A percentile compares a stretch with the other conserved stretches of the same genome.
Conservation (phyloP, 305 asterid genomes). For the Rubia tinctorum region DNA sequence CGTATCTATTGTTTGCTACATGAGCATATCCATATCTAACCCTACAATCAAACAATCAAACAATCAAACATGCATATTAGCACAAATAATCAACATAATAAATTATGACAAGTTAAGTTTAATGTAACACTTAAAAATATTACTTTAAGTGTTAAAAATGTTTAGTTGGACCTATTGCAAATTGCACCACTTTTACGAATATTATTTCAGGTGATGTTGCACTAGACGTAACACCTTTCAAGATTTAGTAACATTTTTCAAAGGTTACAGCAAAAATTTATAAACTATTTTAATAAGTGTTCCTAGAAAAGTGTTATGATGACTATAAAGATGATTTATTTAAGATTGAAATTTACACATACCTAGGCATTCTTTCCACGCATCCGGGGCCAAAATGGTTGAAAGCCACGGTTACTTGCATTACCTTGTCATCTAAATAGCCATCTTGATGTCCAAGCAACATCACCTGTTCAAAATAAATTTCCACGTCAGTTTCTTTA, state of each 20-base stretch:
- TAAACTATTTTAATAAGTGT: no score
- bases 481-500: no score
- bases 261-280: no score
- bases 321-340: no score
- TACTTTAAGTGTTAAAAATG: no score
- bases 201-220: no score
- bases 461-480: constrained; percentile 34
- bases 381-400: constrained; percentile 66
- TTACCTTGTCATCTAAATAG: constrained; percentile 34
- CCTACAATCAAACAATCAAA: constrained; percentile 13
- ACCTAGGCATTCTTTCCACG: constrained; percentile 57
- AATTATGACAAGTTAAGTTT: no score
- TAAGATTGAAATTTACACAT: neutral
- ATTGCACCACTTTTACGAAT: no score
- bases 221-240: no score
- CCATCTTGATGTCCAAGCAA: constrained; percentile 56
- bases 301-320: no score
- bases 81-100: neutral
- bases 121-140: no score
- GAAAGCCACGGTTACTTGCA: constrained; percentile 62
- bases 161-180: neutral
- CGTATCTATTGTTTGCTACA: constrained; percentile 57
- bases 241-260: no score
- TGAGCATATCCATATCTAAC: constrained; percentile 54
- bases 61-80: neutral